Evolutionary conservation across 306 rosid genomes (phyloP).

Genomic region (Herpetospermum pedunculosum): DNA sequence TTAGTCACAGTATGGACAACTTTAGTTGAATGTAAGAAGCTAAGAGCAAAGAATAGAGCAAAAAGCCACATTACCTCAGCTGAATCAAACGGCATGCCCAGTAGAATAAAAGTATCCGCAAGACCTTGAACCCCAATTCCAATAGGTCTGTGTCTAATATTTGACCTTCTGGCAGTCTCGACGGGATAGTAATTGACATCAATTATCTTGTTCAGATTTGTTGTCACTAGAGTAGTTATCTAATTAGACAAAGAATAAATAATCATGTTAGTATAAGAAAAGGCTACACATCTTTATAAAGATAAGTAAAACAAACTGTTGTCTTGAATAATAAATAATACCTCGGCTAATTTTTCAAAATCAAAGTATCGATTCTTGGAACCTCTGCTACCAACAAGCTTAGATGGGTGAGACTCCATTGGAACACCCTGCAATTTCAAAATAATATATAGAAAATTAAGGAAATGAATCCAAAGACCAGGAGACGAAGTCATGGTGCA

Average conservation of each 20-base stretch:
- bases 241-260: slow-evolving; percentile 12
- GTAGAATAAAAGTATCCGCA: slow-evolving; percentile 83
- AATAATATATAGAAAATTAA: slow-evolving; percentile 5
- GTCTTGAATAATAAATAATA: slow-evolving; percentile 11
- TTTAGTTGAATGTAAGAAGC: slow-evolving; percentile 7
- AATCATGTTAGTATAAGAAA: neutral
- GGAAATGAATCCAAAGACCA: neutral
- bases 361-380: slow-evolving; percentile 68
- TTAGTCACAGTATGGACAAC: slow-evolving; percentile 9
- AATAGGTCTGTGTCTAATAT: slow-evolving; percentile 81
- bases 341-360: slow-evolving; percentile 86
- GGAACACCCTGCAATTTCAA: slow-evolving; percentile 47
- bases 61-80: slow-evolving; percentile 50
- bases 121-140: slow-evolving; percentile 99
- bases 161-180: slow-evolving; percentile 68
- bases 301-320: neutral
- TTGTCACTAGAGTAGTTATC: slow-evolving; percentile 61
- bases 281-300: neutral
- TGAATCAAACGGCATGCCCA: slow-evolving; percentile 95
- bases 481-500: neutral
- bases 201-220: slow-evolving; percentile 78
- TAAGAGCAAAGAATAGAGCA: neutral
- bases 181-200: slow-evolving; percentile 92
- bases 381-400: slow-evolving; percentile 88
- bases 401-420: slow-evolving; percentile 78